Evolutionary conservation across 345 rosid genomes (phyloP).

Genomic region (Odontarrhena argentea): DNA sequence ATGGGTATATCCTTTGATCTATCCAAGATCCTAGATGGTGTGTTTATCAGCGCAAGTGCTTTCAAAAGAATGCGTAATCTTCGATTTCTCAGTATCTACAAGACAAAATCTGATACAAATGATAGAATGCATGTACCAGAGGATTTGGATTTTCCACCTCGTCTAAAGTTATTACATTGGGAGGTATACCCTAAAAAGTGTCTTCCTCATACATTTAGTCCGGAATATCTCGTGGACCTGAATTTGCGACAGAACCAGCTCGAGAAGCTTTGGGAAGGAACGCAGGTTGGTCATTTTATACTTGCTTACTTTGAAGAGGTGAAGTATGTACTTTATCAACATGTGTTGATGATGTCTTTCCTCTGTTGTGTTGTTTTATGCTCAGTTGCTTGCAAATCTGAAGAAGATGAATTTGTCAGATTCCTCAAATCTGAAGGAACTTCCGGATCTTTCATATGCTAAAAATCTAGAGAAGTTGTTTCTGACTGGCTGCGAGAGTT

Average conservation of each 20-base stretch:
- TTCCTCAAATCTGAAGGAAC: slow-evolving; percentile 6
- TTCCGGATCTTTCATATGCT: slow-evolving; percentile 28
- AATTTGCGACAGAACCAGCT: not conserved
- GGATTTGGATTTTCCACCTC: slow-evolving; percentile 20
- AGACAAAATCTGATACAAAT: not conserved
- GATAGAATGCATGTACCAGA: not conserved
- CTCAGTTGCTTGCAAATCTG: slow-evolving; percentile 28
- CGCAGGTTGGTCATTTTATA: slow-evolving; percentile 8
- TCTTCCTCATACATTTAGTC: slow-evolving; percentile 25
- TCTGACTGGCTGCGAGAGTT: slow-evolving; percentile 13
- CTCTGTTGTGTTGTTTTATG: not conserved
- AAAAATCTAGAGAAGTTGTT: slow-evolving; percentile 3
- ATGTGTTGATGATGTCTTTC: not conserved
- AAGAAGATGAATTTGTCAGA: slow-evolving; percentile 4
- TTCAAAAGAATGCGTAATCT: slow-evolving; percentile 37
- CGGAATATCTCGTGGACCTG: slow-evolving; percentile 27
- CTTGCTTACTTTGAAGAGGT: not conserved
- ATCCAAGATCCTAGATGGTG: not conserved
- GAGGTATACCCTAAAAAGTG: slow-evolving; percentile 26
- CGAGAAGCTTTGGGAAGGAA: slow-evolving; percentile 34
- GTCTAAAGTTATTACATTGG: slow-evolving; percentile 33
- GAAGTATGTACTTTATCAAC: not conserved
- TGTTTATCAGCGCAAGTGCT: not conserved
- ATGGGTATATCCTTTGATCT: slow-evolving; percentile 31
- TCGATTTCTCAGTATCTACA: slow-evolving; percentile 26